A percentile compares a stretch with the other conserved stretches of the same genome.
Conservation (phyloP, 1,284 basidiomycete species). For the Heterobasidion occidentale region DNA sequence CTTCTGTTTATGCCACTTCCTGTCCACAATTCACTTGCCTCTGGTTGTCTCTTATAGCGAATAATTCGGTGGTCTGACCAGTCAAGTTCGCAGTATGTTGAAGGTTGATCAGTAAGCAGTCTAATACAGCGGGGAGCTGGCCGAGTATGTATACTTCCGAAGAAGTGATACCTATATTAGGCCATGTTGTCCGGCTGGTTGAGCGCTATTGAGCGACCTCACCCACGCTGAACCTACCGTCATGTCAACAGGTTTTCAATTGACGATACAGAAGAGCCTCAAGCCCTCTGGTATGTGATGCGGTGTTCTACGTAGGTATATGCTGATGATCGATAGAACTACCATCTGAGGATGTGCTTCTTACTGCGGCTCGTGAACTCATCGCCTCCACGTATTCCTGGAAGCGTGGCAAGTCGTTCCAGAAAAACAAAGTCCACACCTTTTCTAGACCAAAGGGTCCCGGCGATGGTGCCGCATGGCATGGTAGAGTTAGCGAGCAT, state of each 20-base stretch:
- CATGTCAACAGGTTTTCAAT: slow-evolving; percentile 9
- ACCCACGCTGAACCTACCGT: neutral
- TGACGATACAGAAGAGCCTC: slow-evolving; percentile 15
- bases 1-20: neutral
- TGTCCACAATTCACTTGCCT: neutral
- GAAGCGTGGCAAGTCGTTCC: slow-evolving; percentile 59
- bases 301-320: slow-evolving; percentile 4
- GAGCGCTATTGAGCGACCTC: too few relatives aligned
- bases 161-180: too few relatives aligned
- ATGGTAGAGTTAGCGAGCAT: slow-evolving; percentile 61
- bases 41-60: too few relatives aligned
- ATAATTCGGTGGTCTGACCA: too few relatives aligned
- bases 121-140: too few relatives aligned
- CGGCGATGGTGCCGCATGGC: slow-evolving; percentile 54
- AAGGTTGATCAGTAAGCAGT: too few relatives aligned
- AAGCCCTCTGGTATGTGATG: slow-evolving; percentile 30
- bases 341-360: slow-evolving; percentile 48
- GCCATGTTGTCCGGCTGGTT: too few relatives aligned
- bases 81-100: too few relatives aligned
- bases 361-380: slow-evolving; percentile 45
- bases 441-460: slow-evolving; percentile 40
- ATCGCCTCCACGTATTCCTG: slow-evolving; percentile 47
- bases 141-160: too few relatives aligned
- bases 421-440: slow-evolving; percentile 46
- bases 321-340: slow-evolving; percentile 31